A percentile compares a stretch with the other conserved stretches of the same genome.
phyloP scores from a whole-genome alignment of 1,284 basidiomycete species.

The Cystobasidium pallidum region DNA sequence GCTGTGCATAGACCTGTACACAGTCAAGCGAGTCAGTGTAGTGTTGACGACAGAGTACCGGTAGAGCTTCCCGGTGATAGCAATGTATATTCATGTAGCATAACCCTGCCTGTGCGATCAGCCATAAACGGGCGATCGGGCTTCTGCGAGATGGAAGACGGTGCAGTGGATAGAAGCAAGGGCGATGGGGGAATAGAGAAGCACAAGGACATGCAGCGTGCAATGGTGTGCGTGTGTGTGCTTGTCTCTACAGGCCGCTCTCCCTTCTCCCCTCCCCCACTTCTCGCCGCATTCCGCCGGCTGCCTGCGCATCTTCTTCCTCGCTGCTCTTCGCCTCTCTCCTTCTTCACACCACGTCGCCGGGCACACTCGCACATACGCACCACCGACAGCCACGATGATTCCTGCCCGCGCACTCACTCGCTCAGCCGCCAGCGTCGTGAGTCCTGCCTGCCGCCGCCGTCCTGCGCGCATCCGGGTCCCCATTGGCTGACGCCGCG shows the following conservation, averaged over 20 bases:
- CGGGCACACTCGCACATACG: neutral
- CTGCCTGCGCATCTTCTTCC: constrained; percentile 5
- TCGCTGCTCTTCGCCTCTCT: constrained; percentile 6
- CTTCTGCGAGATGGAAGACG: neutral
- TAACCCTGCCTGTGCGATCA: too few species aligned
- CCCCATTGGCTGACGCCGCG: constrained; percentile 30
- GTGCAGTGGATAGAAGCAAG: neutral
- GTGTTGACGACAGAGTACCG: too few species aligned
- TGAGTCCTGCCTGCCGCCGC: constrained; percentile 13
- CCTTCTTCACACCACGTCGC: constrained; percentile 6
- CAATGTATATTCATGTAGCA: neutral
- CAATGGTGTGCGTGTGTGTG: neutral
- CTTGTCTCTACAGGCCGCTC: neutral
- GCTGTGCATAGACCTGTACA: too few species aligned
- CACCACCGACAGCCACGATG: constrained; percentile 23
- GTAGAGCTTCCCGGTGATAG: too few species aligned
- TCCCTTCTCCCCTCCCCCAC: neutral
- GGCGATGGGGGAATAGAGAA: neutral
- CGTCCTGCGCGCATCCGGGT: constrained; percentile 15
- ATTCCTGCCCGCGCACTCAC: constrained; percentile 36
- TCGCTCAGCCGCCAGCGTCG: constrained; percentile 39
- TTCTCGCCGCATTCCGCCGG: constrained; percentile 9
- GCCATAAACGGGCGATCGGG: neutral
- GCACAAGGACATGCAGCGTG: neutral
- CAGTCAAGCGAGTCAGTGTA: too few species aligned